Evolutionary conservation across 495 filamentous ascomycete species (phyloP), one percentile per base, ranked within the genome.

Genomic region (Daldinia grandis): DNA sequence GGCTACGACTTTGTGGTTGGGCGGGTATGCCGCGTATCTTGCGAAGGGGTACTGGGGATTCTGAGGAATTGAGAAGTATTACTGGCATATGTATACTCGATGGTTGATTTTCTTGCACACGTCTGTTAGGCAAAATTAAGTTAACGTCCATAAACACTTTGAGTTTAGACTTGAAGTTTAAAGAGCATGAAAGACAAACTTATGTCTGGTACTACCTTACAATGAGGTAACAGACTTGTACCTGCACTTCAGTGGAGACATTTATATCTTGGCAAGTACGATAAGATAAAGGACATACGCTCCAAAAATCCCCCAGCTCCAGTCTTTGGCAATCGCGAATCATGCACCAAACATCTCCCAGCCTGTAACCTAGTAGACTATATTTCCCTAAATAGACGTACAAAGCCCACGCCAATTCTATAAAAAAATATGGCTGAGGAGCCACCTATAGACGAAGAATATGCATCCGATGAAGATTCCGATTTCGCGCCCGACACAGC

Each of bases 391-490:
- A 7, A 24, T 53, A 35, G 53, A 56, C 28, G 8, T 24, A 47
- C 7, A 21, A 65, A n/a, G 19, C 25, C 9, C 1, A 10, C 17
- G 2, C 1, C 42, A 8, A 24, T 30, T 12, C 12, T 50, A 59
- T 24, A n/a, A 50, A n/a, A 50, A 38, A 69, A 24, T 40, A 77
- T 77, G 73, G 21, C 68, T 0, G 27, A 62, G n/a, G 70, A 74
- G 28, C 68, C 50, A 35, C 17, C 61, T 9, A 19, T 74, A 37
- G 87, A 89, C 31, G 88, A 90, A 27, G 81, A 85, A 24, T 93
- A 93, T 69, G 83, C 88, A 59, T 93, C 91, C 25, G 86, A 86
- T 17, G 90, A 93, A 72, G 91, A 94, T 73, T 88, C 88, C 53
- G 91, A 94, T 74, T 93, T 93, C 69, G 86, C 90, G 42, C 86